Percentiles rank a stretch among this genome's conserved stretches.
phyloP scores from a whole-genome alignment of 345 rosid species.

The Toxicodendron radicans region DNA sequence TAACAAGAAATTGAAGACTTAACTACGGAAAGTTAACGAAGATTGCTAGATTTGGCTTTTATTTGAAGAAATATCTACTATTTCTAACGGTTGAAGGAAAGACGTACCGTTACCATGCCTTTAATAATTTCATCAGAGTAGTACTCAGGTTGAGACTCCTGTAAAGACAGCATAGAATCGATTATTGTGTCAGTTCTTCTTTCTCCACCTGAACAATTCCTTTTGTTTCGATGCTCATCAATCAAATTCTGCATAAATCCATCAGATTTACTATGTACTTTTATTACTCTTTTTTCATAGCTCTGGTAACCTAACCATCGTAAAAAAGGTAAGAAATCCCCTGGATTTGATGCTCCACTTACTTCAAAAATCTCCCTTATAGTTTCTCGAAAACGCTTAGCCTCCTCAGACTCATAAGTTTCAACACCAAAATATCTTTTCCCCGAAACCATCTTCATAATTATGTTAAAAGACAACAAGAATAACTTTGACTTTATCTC shows the following conservation, averaged over 20 bases:
- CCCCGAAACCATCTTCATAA: slow-evolving; percentile 21
- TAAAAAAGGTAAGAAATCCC: slow-evolving; percentile 19
- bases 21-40: no score
- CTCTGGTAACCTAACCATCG: slow-evolving; percentile 10
- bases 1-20: no score
- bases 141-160: slow-evolving; percentile 20
- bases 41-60: no score
- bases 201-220: neutral
- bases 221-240: slow-evolving; percentile 4
- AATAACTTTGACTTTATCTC: slow-evolving; percentile 9
- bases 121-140: slow-evolving; percentile 24
- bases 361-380: neutral
- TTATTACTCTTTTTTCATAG: slow-evolving; percentile 1
- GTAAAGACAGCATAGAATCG: slow-evolving; percentile 13
- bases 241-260: slow-evolving; percentile 15
- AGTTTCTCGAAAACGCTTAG: slow-evolving; percentile 13
- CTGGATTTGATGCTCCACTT: slow-evolving; percentile 13
- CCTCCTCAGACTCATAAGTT: slow-evolving; percentile 3
- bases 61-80: no score
- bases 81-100: neutral
- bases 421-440: slow-evolving; percentile 19
- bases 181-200: neutral
- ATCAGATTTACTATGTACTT: neutral
- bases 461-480: slow-evolving; percentile 12
- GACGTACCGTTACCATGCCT: slow-evolving; percentile 15